A percentile compares a stretch with the other conserved stretches of the same genome.
Evolutionary conservation across 768 basidiomycete species (phyloP).

Genomic region (Panaeolus cyanescens): DNA sequence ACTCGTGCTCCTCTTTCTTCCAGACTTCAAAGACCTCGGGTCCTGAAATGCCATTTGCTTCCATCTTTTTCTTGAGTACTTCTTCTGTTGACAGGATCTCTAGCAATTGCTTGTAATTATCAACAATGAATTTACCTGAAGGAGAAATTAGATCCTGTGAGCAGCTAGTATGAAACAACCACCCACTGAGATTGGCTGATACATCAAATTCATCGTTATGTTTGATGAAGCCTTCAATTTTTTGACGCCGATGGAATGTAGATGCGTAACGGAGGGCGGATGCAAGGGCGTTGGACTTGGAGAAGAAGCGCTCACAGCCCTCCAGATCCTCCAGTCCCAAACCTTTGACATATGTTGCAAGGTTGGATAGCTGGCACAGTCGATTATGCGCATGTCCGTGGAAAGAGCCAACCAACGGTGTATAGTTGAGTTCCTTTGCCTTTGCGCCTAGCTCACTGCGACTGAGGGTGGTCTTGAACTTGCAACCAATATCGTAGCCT

Average conservation of each 20-base stretch:
- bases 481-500: slow-evolving; percentile 27
- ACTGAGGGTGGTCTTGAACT: slow-evolving; percentile 21
- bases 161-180: background rate
- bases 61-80: slow-evolving; percentile 1
- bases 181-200: slow-evolving; percentile 22
- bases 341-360: slow-evolving; percentile 20
- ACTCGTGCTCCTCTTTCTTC: too few relatives aligned
- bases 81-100: slow-evolving; percentile 3
- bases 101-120: slow-evolving; percentile 20
- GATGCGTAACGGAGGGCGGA: slow-evolving; percentile 11
- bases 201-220: slow-evolving; percentile 20
- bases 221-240: slow-evolving; percentile 14
- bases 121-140: background rate
- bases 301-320: slow-evolving; percentile 17
- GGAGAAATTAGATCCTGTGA: background rate
- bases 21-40: background rate
- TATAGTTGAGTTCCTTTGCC: slow-evolving; percentile 9
- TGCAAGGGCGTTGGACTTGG: slow-evolving; percentile 21
- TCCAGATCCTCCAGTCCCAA: slow-evolving; percentile 24
- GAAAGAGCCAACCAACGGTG: slow-evolving; percentile 20
- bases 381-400: slow-evolving; percentile 24
- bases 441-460: slow-evolving; percentile 14
- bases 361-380: slow-evolving; percentile 19
- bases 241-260: slow-evolving; percentile 21
- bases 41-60: background rate